Conservation (phyloP, 2,329 filamentous ascomycete species). For the Pseudodiploospora longispora region DNA sequence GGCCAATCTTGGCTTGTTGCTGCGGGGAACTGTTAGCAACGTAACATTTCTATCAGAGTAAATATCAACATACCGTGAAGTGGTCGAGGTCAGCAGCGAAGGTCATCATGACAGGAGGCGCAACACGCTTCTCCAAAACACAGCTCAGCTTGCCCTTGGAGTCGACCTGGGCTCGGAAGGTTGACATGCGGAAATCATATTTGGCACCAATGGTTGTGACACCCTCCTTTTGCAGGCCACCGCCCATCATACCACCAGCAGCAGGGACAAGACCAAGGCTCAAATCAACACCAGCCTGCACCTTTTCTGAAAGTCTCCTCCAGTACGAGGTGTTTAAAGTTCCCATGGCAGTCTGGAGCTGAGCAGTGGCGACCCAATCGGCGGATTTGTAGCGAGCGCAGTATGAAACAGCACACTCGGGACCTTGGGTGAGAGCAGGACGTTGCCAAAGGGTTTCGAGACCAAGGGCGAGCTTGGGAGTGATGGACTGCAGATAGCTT, state of each 20-base stretch:
- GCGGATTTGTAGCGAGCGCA: constrained; percentile 82
- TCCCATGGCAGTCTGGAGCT: constrained; percentile 75
- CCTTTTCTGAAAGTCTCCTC: constrained; percentile 84
- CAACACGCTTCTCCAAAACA: constrained; percentile 90
- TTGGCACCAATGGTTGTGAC: constrained; percentile 89
- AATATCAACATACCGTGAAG: constrained; percentile 62
- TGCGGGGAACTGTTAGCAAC: constrained; percentile 29
- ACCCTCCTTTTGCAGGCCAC: constrained; percentile 72
- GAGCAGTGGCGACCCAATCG: constrained; percentile 89
- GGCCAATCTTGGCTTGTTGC: constrained; percentile 91
- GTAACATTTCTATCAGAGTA: neutral
- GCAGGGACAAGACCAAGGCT: constrained; percentile 72
- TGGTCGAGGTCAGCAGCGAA: constrained; percentile 97
- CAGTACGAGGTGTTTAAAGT: constrained; percentile 89
- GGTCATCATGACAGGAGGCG: constrained; percentile 83
- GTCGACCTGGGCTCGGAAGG: constrained; percentile 93
- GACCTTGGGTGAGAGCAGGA: constrained; percentile 70
- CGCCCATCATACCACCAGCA: constrained; percentile 64
- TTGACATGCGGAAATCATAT: constrained; percentile 95
- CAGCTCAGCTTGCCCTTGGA: constrained; percentile 90
- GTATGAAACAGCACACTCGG: constrained; percentile 88
- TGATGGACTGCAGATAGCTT: constrained; percentile 90
- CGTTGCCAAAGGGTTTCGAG: constrained; percentile 94
- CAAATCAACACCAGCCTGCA: constrained; percentile 92
- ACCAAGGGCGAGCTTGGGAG: constrained; percentile 76